Evolutionary conservation across 2,329 filamentous ascomycete species (phyloP), one percentile per base, ranked within the genome.

Genomic region (Colletotrichum caudatum): DNA sequence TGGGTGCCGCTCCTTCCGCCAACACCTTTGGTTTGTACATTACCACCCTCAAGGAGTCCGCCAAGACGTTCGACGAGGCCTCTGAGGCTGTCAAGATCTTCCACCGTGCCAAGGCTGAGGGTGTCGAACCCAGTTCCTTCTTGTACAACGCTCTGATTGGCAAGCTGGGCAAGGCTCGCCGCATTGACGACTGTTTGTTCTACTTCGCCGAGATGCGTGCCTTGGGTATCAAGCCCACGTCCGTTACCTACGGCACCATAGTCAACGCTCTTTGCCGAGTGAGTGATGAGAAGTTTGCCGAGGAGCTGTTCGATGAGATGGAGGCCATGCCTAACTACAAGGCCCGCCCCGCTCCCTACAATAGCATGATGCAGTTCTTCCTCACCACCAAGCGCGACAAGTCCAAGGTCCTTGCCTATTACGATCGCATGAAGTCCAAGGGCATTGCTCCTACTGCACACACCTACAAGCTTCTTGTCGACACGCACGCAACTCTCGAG

Each of bases 311-410:
- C 79, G 94, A 98, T 79, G 96, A 99, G 85, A 99, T 99, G 96
- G 96, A 99, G 85, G 90, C 92, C 58, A 97, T 97, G 92, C 92
- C 94, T 69, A 99, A 99, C 85, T 99, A 99, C 89, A 98, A 98
- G 86, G 94, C 96, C 51, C 92, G 96, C 12, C 95, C 96, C 35
- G 96, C 96, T 33, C 96, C 96, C 0, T 99, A 99, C 87, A 98
- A 99, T 86, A 97, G 94, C 82, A 93, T 99, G 91, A 99, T 99
- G 90, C 96, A 99, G 81, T 98, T 97, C 85, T 99, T 98, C 89
- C 87, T 98, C 76, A 97, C 94, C 69, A 98, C 95, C 66, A 98
- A 98, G 89, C 94, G 94, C 64, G 95, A 99, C 81, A 95, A 96
- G 84, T 85, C 87, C 81, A 98, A 98, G 89, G 95, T 98, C 6